Conservation (phyloP, 257 asterid species). For the Solanum sitiens region DNA sequence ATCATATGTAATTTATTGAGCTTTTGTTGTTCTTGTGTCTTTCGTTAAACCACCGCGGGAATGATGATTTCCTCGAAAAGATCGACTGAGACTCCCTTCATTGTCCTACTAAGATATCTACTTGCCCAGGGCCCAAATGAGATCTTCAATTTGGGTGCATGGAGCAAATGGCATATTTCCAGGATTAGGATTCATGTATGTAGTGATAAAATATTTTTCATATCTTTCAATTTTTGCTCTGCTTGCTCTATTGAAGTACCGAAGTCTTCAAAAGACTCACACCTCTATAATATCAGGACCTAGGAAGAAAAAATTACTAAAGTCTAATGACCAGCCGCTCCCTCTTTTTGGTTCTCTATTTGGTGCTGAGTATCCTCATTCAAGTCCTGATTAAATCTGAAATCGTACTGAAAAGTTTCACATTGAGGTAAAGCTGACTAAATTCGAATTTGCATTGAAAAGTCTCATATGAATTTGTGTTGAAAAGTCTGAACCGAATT, state of each 20-base stretch:
- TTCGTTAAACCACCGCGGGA: no score
- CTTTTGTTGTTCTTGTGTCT: background rate
- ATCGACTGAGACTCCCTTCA: background rate
- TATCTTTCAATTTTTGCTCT: background rate
- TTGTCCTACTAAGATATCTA: no score
- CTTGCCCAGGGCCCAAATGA: no score
- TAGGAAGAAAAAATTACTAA: background rate
- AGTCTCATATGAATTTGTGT: no score
- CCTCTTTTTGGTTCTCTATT: no score
- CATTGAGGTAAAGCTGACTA: no score
- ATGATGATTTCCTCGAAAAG: background rate
- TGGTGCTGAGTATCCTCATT: no score
- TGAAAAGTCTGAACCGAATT: no score
- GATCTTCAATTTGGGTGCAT: background rate
- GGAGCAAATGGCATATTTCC: background rate
- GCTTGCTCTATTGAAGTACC: background rate
- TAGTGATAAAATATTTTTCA: background rate
- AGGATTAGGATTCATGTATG: background rate
- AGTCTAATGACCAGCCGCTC: no score
- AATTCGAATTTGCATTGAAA: no score
- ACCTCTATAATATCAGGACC: background rate
- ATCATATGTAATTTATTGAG: background rate
- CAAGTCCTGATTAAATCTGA: accelerated
- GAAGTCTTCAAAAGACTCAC: no score
- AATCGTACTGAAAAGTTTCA: accelerated